A percentile compares a stretch with the other conserved stretches of the same genome.
phyloP scores from a whole-genome alignment of 192 early-diverging fungal species.

The Entomortierella lignicola region DNA sequence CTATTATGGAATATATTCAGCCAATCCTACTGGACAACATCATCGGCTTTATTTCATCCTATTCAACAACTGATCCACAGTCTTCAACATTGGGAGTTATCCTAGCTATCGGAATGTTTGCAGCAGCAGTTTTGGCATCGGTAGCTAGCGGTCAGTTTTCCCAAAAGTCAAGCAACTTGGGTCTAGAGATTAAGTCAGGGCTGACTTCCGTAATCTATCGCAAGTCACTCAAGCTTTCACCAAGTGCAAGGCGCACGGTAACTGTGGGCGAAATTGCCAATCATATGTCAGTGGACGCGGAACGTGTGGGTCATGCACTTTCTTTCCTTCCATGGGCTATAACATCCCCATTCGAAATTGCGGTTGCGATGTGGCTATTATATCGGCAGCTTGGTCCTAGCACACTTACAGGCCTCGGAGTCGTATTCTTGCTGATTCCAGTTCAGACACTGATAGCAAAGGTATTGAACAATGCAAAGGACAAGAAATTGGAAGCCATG shows the following conservation, averaged over 20 bases:
- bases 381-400: slow-evolving; percentile 37
- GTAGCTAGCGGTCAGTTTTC: slow-evolving; percentile 18
- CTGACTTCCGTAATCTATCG: slow-evolving; percentile 52
- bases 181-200: slow-evolving; percentile 35
- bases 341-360: slow-evolving; percentile 32
- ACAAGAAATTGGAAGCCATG: slow-evolving; percentile 50
- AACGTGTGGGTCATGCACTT: slow-evolving; percentile 15
- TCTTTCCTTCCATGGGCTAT: slow-evolving; percentile 3
- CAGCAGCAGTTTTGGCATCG: slow-evolving; percentile 5
- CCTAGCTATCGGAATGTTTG: slow-evolving; percentile 37
- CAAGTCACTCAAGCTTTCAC: slow-evolving; percentile 45
- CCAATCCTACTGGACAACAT: slow-evolving; percentile 46
- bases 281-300: slow-evolving; percentile 54
- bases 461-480: slow-evolving; percentile 27
- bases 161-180: slow-evolving; percentile 15
- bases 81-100: slow-evolving; percentile 24
- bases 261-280: slow-evolving; percentile 54
- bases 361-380: slow-evolving; percentile 22
- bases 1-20: slow-evolving; percentile 24
- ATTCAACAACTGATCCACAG: slow-evolving; percentile 20
- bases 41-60: slow-evolving; percentile 40
- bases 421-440: slow-evolving; percentile 25
- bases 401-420: slow-evolving; percentile 34
- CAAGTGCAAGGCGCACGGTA: slow-evolving; percentile 24
- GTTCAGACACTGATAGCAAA: slow-evolving; percentile 15